phyloP scores from a whole-genome alignment of 257 asterid species.

The Nicotiana sylvestris region DNA sequence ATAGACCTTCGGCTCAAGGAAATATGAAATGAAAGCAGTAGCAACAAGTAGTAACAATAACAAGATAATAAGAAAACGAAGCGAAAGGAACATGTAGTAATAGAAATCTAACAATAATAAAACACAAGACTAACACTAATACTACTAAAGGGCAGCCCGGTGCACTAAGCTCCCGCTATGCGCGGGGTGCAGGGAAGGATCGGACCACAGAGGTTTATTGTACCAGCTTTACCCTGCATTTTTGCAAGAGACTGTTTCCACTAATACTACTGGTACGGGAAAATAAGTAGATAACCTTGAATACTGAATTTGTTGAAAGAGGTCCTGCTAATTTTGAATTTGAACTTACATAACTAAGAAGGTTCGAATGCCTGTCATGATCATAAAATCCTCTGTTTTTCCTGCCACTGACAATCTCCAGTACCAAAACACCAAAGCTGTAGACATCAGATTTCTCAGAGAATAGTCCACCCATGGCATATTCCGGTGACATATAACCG shows the following conservation, averaged over 20 bases:
- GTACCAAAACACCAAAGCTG: slow-evolving; percentile 19
- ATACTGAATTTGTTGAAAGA: not conserved
- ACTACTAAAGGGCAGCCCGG: too few relatives aligned
- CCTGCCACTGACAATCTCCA: slow-evolving; percentile 30
- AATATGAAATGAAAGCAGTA: too few relatives aligned
- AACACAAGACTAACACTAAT: not conserved
- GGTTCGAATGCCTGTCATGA: slow-evolving; percentile 17
- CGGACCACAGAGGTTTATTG: too few relatives aligned
- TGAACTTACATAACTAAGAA: slow-evolving; percentile 28
- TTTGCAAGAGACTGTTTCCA: too few relatives aligned
- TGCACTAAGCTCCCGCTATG: too few relatives aligned
- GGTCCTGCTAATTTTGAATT: not conserved
- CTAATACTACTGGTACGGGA: too few relatives aligned
- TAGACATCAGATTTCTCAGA: slow-evolving; percentile 38
- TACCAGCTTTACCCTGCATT: too few relatives aligned
- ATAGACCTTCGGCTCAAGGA: too few relatives aligned
- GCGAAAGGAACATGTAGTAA: not conserved
- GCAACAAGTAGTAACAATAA: not conserved
- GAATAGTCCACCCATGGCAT: slow-evolving; percentile 36
- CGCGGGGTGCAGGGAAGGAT: too few relatives aligned
- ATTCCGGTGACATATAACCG: slow-evolving; percentile 43
- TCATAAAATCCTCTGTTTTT: slow-evolving; percentile 23
- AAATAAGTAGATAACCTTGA: not conserved
- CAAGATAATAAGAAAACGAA: not conserved
- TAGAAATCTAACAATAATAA: too few relatives aligned